phyloP scores from a whole-genome alignment of 306 rosid species.

The Calophaca sinica region DNA sequence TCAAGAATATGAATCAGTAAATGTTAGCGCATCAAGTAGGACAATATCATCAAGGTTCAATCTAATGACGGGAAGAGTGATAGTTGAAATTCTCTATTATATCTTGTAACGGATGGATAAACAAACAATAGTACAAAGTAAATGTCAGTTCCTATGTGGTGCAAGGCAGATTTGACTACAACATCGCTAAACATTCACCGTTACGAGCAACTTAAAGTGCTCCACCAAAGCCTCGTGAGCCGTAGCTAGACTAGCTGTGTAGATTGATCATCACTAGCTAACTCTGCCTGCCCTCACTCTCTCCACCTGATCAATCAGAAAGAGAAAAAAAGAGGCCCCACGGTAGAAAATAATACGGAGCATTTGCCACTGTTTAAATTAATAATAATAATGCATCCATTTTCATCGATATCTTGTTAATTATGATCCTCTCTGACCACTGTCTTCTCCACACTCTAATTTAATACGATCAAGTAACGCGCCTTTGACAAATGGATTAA shows the following conservation, averaged over 20 bases:
- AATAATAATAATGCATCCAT: constrained; percentile 39
- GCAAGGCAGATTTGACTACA: constrained; percentile 35
- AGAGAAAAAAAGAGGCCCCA: constrained; percentile 24
- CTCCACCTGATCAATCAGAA: constrained; percentile 35
- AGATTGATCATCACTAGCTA: constrained; percentile 27
- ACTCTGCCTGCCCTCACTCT: constrained; percentile 40
- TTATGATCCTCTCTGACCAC: constrained; percentile 32
- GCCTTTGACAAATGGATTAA: constrained; percentile 41
- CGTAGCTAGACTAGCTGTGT: too few relatives aligned
- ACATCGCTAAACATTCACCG: constrained; percentile 39
- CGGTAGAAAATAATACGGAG: constrained; percentile 48
- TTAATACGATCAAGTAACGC: constrained; percentile 22
- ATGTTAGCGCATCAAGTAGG: too few relatives aligned
- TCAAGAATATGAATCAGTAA: too few relatives aligned
- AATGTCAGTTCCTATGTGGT: constrained; percentile 34
- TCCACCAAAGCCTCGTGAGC: constrained; percentile 19
- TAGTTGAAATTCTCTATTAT: constrained; percentile 29
- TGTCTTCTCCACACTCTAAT: constrained; percentile 28
- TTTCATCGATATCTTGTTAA: constrained; percentile 31
- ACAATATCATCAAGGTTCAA: too few relatives aligned
- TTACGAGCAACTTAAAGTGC: constrained; percentile 31
- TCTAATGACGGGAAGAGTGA: too few relatives aligned
- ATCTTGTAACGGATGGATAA: constrained; percentile 38
- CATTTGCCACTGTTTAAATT: constrained; percentile 37
- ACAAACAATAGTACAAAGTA: constrained; percentile 46